Percentiles rank a stretch among this genome's conserved stretches.
Evolutionary conservation across 768 basidiomycete genomes (phyloP).

Genomic region (Lactifluus subvellereus): DNA sequence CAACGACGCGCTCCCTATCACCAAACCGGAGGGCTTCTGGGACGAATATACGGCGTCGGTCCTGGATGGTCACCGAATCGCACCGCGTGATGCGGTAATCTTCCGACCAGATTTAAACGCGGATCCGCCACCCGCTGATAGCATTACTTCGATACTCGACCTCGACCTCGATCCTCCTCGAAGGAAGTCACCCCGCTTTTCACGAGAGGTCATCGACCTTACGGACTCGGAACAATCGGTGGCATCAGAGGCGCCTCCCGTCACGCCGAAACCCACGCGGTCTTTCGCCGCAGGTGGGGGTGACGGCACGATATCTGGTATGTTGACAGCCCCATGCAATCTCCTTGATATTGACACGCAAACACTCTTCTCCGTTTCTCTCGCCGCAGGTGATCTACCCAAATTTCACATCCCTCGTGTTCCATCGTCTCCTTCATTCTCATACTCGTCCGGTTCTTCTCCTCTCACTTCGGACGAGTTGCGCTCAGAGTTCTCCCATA

Average conservation of each 20-base stretch:
- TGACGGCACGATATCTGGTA: conserved; percentile 18
- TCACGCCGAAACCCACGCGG: conserved; percentile 41
- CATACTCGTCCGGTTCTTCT: conserved; percentile 44
- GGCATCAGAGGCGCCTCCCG: conserved; percentile 39
- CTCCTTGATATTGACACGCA: not conserved
- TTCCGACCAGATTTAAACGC: conserved; percentile 15
- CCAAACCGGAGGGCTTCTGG: conserved; percentile 5
- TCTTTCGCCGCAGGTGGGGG: conserved; percentile 34
- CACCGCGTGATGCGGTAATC: conserved; percentile 10
- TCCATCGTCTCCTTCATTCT: conserved; percentile 23
- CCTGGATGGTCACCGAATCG: conserved; percentile 17
- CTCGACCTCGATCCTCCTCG: conserved; percentile 22
- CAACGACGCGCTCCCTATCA: conserved; percentile 5
- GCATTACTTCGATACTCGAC: conserved; percentile 26
- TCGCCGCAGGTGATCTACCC: conserved; percentile 7
- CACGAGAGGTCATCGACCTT: conserved; percentile 32
- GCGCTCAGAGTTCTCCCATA: conserved; percentile 29
- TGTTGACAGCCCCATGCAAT: not conserved
- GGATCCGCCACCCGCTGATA: conserved; percentile 9
- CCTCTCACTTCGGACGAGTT: conserved; percentile 35
- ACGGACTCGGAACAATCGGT: conserved; percentile 43
- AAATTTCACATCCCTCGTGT: conserved; percentile 19
- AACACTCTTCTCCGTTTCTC: not conserved
- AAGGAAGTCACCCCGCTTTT: conserved; percentile 9
- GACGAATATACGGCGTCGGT: conserved; percentile 7